Conservation (phyloP, 192 early-diverging fungal species). For the Umbelopsis sp. region DNA sequence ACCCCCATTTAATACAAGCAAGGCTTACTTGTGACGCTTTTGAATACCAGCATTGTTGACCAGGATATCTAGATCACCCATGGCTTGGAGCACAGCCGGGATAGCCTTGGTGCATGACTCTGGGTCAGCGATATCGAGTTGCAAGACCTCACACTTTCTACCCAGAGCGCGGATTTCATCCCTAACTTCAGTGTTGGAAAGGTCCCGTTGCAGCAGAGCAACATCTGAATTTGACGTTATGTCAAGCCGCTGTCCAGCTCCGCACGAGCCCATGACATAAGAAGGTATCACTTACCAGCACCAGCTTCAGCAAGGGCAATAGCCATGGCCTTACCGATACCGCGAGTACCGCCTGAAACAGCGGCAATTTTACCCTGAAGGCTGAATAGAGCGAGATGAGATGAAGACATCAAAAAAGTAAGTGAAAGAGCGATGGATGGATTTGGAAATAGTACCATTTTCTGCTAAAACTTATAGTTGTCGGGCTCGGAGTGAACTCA, state of each 20-base stretch:
- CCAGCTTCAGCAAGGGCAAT: constrained; percentile 34
- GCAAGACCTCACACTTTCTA: constrained; percentile 20
- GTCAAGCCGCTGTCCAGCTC: not conserved
- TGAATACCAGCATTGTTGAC: constrained; percentile 29
- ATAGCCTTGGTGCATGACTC: constrained; percentile 9
- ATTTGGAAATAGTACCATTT: constrained; percentile 24
- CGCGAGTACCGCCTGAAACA: constrained; percentile 28
- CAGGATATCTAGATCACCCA: constrained; percentile 24
- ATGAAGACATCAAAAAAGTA: constrained; percentile 19
- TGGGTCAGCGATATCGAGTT: constrained; percentile 2
- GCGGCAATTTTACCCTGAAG: constrained; percentile 28
- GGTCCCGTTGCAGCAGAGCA: constrained; percentile 15
- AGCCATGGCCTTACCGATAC: constrained; percentile 29
- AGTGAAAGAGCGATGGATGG: constrained; percentile 13
- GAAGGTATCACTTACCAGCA: constrained; percentile 24
- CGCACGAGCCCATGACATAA: not conserved
- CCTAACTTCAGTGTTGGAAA: constrained; percentile 9
- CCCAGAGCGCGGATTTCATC: constrained; percentile 21
- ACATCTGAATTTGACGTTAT: not conserved
- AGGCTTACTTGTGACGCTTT: not conserved
- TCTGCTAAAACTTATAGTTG: constrained; percentile 11
- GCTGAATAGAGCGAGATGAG: constrained; percentile 23
- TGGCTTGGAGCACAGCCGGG: constrained; percentile 8
- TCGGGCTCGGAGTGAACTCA: not conserved
- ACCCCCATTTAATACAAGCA: no score